These are phyloP conservation scores for Rhynchospora tenuis DNA, from an alignment of 176 grass and related monocot genomes.

Conservation along the genomic window DNA sequence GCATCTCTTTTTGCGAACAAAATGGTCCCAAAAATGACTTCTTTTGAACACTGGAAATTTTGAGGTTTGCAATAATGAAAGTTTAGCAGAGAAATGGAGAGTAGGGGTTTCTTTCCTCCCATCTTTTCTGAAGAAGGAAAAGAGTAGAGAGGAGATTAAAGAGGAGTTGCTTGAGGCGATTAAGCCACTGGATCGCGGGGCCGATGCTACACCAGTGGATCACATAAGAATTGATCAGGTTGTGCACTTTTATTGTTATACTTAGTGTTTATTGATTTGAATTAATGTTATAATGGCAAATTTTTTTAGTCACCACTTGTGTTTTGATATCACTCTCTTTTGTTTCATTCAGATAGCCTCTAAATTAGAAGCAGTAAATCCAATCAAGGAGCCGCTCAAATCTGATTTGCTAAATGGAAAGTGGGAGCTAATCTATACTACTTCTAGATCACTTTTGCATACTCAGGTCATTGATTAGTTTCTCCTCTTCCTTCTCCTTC, in stretches of 20 bases:
- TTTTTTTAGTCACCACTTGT: background rate
- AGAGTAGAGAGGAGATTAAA: conserved; percentile 53
- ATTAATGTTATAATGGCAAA: background rate
- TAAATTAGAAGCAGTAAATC: conserved; percentile 56
- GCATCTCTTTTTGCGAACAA: background rate
- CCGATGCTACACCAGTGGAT: conserved; percentile 51
- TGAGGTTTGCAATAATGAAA: background rate
- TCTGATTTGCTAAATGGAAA: conserved; percentile 86
- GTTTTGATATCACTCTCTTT: background rate
- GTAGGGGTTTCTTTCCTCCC: conserved; percentile 59
- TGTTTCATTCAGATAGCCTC: conserved; percentile 38
- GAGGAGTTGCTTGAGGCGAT: conserved; percentile 69
- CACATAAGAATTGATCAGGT: conserved; percentile 65
- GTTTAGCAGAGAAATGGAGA: conserved; percentile 42
- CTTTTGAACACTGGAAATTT: background rate
- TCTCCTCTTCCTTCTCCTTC: background rate
- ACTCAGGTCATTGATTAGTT: conserved; percentile 40
- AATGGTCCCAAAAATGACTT: background rate
- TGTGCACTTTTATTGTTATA: background rate
- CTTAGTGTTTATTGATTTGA: background rate
- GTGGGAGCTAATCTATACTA: conserved; percentile 92
- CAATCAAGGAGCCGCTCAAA: conserved; percentile 79
- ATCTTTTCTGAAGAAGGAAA: conserved; percentile 49
- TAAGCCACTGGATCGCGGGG: conserved; percentile 67
- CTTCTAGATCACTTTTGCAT: conserved; percentile 69